Evolutionary conservation across 2,329 filamentous ascomycete genomes (phyloP), one percentile per base, ranked within the genome.

Genomic region (Fusarium agapanthi): DNA sequence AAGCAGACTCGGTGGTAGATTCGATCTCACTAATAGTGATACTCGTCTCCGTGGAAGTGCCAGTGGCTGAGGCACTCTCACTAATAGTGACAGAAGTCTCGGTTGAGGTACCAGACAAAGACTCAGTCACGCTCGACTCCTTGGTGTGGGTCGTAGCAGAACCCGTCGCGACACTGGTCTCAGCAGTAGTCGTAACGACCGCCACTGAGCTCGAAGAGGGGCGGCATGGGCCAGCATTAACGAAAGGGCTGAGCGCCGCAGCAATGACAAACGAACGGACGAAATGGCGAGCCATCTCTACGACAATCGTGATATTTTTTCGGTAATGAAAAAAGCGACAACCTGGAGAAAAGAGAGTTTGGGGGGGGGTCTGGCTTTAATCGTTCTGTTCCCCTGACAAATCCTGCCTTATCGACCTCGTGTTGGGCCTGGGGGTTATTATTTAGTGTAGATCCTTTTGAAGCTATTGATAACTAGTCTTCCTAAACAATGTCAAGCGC

Each of bases 211-310:
- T 69, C 6, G 54, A 60, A 5, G 53, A 47, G 7, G 65, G 65
- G 43, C 59, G 65, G 15, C 67, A 70, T 43, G 65, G 67, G 38
- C 67, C 65, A 11, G 67, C 67, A 22, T 41, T 20, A 41, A 35
- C 65, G 34, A 70, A 34, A 3, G 67, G 55, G 40, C 54, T 32
- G 14, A 70, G 65, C 38, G 37, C 54, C 26, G 54, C 47, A 40
- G 67, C 40, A 34, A 70, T 11, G 1, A 70, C 26, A 44, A 70
- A 55, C 54, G 67, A 69, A 41, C 18, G 65, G 30, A 70, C 65
- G 37, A 70, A 35, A 70, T 40, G 67, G 30, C 54, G 60, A 65
- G 61, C 61, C 64, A 66, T 65, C 32, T 65, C 61, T 51, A 5
- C 24, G 24, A 37, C 14, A 22, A 34, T n/a, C 30, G 20, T 35